Evolutionary conservation across 805 yeast genomes (phyloP).

Genomic region (Saccharomycopsis amapae): DNA sequence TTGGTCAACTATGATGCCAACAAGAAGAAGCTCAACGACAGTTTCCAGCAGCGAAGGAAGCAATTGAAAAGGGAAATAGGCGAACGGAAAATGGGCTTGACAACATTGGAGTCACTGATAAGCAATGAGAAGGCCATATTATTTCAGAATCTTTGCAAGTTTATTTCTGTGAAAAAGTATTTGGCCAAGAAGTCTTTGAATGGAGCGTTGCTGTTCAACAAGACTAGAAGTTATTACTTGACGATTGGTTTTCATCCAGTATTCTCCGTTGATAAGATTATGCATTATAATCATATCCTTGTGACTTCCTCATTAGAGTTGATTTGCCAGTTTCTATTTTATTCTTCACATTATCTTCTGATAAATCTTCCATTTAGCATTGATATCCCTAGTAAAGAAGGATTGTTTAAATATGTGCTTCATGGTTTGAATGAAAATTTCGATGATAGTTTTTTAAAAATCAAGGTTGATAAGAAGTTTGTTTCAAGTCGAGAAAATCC

Average conservation of each 20-base stretch:
- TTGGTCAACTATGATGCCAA: too few species aligned
- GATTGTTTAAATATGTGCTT: constrained; percentile 4
- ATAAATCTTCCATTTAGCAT: constrained; percentile 16
- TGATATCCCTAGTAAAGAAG: constrained; percentile 7
- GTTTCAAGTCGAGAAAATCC: not conserved
- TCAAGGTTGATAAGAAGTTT: constrained; percentile 3
- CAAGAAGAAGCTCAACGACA: not conserved
- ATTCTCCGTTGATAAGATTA: constrained; percentile 13
- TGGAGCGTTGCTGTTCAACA: not conserved
- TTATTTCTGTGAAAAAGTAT: constrained; percentile 7
- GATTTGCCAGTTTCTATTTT: constrained; percentile 17
- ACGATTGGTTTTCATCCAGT: constrained; percentile 17
- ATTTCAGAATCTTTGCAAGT: constrained; percentile 12
- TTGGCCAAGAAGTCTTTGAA: not conserved
- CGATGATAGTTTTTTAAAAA: constrained; percentile 3
- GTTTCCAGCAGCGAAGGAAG: not conserved
- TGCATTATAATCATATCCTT: constrained; percentile 3
- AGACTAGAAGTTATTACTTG: constrained; percentile 3
- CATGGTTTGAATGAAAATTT: constrained; percentile 18
- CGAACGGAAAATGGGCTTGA: not conserved
- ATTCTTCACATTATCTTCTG: constrained; percentile 12
- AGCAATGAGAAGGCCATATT: constrained; percentile 9
- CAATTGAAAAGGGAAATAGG: not conserved
- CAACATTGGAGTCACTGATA: not conserved
- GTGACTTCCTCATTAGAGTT: constrained; percentile 13